Conservation (phyloP, 768 basidiomycete species). For the Suillus clintonianus region DNA sequence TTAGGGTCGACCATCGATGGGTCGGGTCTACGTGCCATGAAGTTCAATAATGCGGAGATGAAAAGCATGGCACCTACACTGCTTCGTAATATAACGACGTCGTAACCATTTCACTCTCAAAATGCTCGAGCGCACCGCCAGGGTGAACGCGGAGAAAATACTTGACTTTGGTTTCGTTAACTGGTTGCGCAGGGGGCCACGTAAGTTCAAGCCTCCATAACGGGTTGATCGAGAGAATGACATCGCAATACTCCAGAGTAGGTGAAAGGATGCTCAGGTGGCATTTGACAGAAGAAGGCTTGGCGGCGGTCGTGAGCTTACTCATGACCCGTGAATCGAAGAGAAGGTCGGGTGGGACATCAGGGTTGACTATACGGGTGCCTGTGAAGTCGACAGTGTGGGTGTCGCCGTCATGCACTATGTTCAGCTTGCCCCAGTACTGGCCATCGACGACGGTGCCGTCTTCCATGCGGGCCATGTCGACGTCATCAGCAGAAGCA, state of each 20-base stretch:
- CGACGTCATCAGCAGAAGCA: constrained; percentile 76
- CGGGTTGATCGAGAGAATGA: constrained; percentile 68
- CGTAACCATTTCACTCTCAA: constrained; percentile 77
- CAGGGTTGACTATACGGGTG: constrained; percentile 66
- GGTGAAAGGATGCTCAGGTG: constrained; percentile 75
- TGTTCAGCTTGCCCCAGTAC: constrained; percentile 88
- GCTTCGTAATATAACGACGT: constrained; percentile 88
- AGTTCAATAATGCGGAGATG: constrained; percentile 3
- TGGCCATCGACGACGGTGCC: constrained; percentile 82
- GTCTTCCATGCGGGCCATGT: constrained; percentile 92
- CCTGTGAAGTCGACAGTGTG: constrained; percentile 85
- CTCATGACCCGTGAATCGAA: constrained; percentile 78
- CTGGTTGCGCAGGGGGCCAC: constrained; percentile 76
- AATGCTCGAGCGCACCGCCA: constrained; percentile 85
- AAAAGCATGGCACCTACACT: constrained; percentile 48
- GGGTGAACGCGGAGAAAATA: constrained; percentile 84
- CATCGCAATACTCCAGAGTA: constrained; percentile 76
- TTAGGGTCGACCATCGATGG: constrained; percentile 73
- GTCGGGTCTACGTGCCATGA: constrained; percentile 62
- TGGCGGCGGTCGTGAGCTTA: constrained; percentile 74
- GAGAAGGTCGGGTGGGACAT: constrained; percentile 66
- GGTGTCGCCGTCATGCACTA: constrained; percentile 74
- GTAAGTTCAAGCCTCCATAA: constrained; percentile 75
- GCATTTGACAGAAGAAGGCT: constrained; percentile 76
- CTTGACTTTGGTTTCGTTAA: constrained; percentile 73